phyloP scores from a whole-genome alignment of 2,329 filamentous ascomycete genomes.

The Sodiomyces alkalinus region DNA sequence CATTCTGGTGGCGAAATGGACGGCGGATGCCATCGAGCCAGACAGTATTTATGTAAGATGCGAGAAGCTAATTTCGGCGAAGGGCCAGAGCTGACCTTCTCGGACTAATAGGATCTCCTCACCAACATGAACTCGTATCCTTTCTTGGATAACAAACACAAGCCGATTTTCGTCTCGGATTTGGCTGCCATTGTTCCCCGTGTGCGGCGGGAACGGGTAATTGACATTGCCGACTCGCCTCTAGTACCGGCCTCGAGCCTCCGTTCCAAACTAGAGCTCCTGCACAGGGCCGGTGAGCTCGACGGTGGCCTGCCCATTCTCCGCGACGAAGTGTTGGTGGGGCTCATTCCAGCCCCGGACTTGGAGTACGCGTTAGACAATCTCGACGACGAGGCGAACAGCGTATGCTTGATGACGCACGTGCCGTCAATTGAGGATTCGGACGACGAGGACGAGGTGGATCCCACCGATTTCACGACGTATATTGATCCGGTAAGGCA shows the following conservation, averaged over 20 bases:
- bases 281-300: conserved; percentile 76
- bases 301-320: conserved; percentile 86
- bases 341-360: conserved; percentile 85
- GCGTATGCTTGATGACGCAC: conserved; percentile 69
- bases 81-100: too few relatives aligned
- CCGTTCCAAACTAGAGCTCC: conserved; percentile 62
- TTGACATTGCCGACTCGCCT: conserved; percentile 76
- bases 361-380: conserved; percentile 85
- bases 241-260: conserved; percentile 64
- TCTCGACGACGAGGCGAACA: conserved; percentile 57
- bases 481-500: conserved; percentile 70
- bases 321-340: conserved; percentile 63
- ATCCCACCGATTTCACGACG: conserved; percentile 73
- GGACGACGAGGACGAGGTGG: conserved; percentile 39
- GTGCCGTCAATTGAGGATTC: conserved; percentile 47
- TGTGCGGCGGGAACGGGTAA: conserved; percentile 59
- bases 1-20: conserved; percentile 95
- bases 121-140: conserved; percentile 97
- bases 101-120: conserved; percentile 69
- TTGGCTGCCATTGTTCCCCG: conserved; percentile 75
- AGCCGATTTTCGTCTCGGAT: conserved; percentile 78
- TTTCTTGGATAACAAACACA: conserved; percentile 91
- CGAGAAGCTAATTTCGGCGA: conserved; percentile 4
- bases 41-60: conserved; percentile 80
- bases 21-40: conserved; percentile 86